phyloP scores from a whole-genome alignment of 2,329 filamentous ascomycete genomes.

The Fusarium nematophilum region DNA sequence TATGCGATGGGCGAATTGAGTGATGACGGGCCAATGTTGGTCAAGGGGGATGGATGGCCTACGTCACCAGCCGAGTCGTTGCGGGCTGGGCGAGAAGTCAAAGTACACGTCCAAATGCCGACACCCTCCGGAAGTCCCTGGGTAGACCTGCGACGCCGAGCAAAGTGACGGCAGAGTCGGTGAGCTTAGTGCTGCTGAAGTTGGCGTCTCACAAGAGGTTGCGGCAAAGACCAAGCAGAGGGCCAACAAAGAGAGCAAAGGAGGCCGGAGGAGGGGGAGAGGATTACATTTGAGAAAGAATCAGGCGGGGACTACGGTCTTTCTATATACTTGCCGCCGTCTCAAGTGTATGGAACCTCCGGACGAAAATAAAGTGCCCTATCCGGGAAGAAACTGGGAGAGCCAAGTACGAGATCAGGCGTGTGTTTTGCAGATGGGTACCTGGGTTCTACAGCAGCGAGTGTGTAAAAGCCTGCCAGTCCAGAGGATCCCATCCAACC shows the following conservation, averaged over 20 bases:
- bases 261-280: conserved; percentile 12
- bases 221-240: conserved; percentile 7
- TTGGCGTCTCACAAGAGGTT: conserved; percentile 1
- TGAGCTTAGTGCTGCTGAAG: conserved; percentile 23
- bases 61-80: conserved; percentile 38
- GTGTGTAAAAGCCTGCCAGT: conserved; percentile 9
- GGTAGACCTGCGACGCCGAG: conserved; percentile 26
- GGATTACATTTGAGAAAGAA: conserved; percentile 11
- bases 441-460: conserved; percentile 9
- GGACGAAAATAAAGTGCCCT: conserved; percentile 27
- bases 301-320: conserved; percentile 27
- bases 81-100: conserved; percentile 41
- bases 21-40: conserved; percentile 34
- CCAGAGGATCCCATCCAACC: conserved; percentile 24
- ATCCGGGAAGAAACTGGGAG: conserved; percentile 8
- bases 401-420: conserved; percentile 22
- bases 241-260: conserved; percentile 19
- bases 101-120: conserved; percentile 30
- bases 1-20: conserved; percentile 34
- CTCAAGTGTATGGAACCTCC: conserved; percentile 4
- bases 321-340: conserved; percentile 36
- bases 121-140: conserved; percentile 35
- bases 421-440: conserved; percentile 29
- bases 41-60: conserved; percentile 31
- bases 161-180: conserved; percentile 33